A percentile compares a stretch with the other conserved stretches of the same genome.
Conservation (phyloP, 257 asterid genomes). For the Capsicum baccatum region DNA sequence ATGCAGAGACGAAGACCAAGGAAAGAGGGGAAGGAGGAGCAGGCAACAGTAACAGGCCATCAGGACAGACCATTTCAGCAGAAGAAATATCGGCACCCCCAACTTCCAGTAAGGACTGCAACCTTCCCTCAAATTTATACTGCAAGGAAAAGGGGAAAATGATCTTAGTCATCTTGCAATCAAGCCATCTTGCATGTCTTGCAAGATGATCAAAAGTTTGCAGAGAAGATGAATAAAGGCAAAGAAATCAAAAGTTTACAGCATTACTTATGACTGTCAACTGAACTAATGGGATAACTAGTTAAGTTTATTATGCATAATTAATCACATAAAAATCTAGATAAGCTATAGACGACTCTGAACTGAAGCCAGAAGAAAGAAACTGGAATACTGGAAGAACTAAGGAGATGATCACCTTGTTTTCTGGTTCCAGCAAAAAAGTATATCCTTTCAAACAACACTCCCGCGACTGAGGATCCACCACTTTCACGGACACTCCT, state of each 20-base stretch:
- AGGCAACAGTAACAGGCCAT: slow-evolving; percentile 52
- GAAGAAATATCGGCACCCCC: slow-evolving; percentile 73
- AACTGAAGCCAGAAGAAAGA: slow-evolving; percentile 1
- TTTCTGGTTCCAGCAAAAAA: slow-evolving; percentile 65
- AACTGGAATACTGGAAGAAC: not conserved
- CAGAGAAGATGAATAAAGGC: not conserved
- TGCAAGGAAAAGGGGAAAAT: slow-evolving; percentile 41
- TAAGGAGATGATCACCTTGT: slow-evolving; percentile 53
- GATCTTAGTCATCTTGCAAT: slow-evolving; percentile 6
- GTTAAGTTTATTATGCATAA: not conserved
- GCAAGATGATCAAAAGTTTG: no score
- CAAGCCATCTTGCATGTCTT: slow-evolving; percentile 18
- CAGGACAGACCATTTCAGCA: slow-evolving; percentile 49
- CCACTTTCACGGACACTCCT: slow-evolving; percentile 62
- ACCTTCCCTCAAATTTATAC: slow-evolving; percentile 80
- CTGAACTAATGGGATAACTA: slow-evolving; percentile 5
- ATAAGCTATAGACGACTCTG: not conserved
- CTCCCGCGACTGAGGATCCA: slow-evolving; percentile 78
- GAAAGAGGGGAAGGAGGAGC: slow-evolving; percentile 28
- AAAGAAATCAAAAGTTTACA: not conserved
- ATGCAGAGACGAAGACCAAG: slow-evolving; percentile 30
- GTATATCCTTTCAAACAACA: slow-evolving; percentile 74
- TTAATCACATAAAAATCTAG: slow-evolving; percentile 4
- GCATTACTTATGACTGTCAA: not conserved
- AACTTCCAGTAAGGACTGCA: slow-evolving; percentile 70